A percentile compares a stretch with the other conserved stretches of the same genome.
Evolutionary conservation across 192 early-diverging fungal species (phyloP).

Genomic region (Fimicolochytrium jonesii): DNA sequence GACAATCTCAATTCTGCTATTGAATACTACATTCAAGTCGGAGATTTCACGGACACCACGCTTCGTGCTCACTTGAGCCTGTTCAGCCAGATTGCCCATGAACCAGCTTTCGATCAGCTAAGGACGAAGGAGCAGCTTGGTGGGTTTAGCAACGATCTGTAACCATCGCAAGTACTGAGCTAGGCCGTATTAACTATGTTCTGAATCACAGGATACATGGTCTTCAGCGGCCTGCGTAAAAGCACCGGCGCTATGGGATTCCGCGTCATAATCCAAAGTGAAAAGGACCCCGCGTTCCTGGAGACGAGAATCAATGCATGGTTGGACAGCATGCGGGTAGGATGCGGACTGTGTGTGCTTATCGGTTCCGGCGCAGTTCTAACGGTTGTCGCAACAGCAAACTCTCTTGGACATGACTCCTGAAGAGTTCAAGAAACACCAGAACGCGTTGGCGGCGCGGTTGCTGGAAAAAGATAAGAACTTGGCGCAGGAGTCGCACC

Average conservation of each 20-base stretch:
- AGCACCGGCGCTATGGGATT: slow-evolving; percentile 73
- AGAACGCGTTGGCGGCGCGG: slow-evolving; percentile 56
- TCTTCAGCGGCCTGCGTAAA: slow-evolving; percentile 68
- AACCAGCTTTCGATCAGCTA: slow-evolving; percentile 90
- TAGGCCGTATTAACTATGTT: too few relatives aligned
- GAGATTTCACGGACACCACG: slow-evolving; percentile 58
- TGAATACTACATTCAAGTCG: slow-evolving; percentile 80
- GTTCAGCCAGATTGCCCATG: slow-evolving; percentile 75
- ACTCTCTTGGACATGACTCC: slow-evolving; percentile 54
- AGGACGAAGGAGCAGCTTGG: slow-evolving; percentile 74
- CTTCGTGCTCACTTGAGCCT: slow-evolving; percentile 68
- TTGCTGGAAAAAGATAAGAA: slow-evolving; percentile 75
- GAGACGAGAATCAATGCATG: slow-evolving; percentile 78
- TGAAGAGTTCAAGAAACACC: slow-evolving; percentile 62
- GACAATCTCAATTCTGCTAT: slow-evolving; percentile 87
- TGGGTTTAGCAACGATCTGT: too few relatives aligned
- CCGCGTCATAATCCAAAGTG: slow-evolving; percentile 83
- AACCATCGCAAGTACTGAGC: too few relatives aligned
- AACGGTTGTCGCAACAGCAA: not conserved
- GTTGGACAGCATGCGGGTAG: slow-evolving; percentile 51
- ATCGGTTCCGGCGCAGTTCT: slow-evolving; percentile 20
- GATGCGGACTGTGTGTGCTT: too few relatives aligned
- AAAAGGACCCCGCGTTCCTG: slow-evolving; percentile 74
- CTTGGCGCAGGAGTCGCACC: slow-evolving; percentile 61
- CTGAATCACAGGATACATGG: slow-evolving; percentile 77